Evolutionary conservation across 108 stramenopile genomes (phyloP), one percentile per base, ranked within the genome.

Genomic region (Nitzschia palea): DNA sequence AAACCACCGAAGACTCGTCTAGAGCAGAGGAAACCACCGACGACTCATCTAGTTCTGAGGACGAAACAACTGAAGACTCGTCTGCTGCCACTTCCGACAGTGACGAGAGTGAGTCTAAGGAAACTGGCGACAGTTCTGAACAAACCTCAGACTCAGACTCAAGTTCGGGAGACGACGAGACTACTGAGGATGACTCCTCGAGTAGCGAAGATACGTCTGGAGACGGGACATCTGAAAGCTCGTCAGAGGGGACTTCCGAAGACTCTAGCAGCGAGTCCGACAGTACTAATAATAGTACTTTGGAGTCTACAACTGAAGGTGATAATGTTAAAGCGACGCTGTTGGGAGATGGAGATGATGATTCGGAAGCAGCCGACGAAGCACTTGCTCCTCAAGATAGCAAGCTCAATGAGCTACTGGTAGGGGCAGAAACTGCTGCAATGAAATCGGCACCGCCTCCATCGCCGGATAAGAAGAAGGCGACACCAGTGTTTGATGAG

Each of bases 321-420:
- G 42, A 37, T 44, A 37, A 40, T 40, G 20, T 15, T 28, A 45
- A 51, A n/a, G 31, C 36, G 14, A 60, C 17, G 31, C 26, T 60
- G 59, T 40, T 60, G 40, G 67, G 54, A 17, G 55, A 34, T 8
- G 65, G 31, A 12, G 55, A 68, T 15, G 35, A 45, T 17, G 31
- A 57, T 31, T 33, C 68, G 22, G 23, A 37, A 43, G 43, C 66
- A 44, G 53, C 53, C 27, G 54, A 42, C 3, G 54, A 42, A 17
- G 66, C 2, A 14, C 40, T 60, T 1, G 40, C 40, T 12, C 59
- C 59, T 1, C 30, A 56, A 32, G 59, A 60, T 36, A 51, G 51
- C 61, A 65, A 73, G 44, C 25, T 72, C 20, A 44, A 48, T 9
- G 72, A 65, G 55, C 35, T 73, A 12, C 36, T 73, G 4, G 63